Base-by-base conservation (phyloP, 441 rosid genomes). In the Arabidopsis hybrid region DNA sequence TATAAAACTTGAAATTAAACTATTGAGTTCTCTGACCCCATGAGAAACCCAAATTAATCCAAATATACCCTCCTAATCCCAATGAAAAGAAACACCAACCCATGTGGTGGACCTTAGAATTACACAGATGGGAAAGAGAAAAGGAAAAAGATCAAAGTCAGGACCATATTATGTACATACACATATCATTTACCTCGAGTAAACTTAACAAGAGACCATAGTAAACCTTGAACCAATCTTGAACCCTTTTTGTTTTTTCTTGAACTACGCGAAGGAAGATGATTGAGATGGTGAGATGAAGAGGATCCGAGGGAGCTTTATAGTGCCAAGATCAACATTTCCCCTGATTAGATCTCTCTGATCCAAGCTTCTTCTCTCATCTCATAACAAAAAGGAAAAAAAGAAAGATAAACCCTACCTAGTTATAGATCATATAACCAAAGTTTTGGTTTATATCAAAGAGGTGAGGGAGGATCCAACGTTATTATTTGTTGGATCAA, bases 351-450 rank as follows among this genome's bases (percentile, higher is more conserved):
- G 65, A 73, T 69, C 78, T 55, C 81, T 78, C 78, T 78, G 81
- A 78, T 78, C 81, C 81, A 78, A 78, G 56, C 81, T 78, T 78
- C 81, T 69, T 78, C 81, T 78, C 81, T 73, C 78, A 78, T 78
- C 81, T 73, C 81, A 68, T 50, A 72, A 46, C 38, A 72, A n/a
- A 60, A 70, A 3, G 18, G 4, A 10, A 16, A 59, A 47, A 8
- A 43, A 60, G 55, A 68, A 21, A 21, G 26, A 21, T 73, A 56
- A 78, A 73, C 78, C 75, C 81, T 73, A 78, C 71, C 66, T 78
- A 66, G 77, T 51, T 71, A 71, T 36, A 69, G 67, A 71, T 65
- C 53, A 66, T 59, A 67, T 53, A 55, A 68, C 78, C 70, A 61
- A 73, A 61, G 11, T 62, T 34, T 61, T 52, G 65, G 81, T 52